These are phyloP conservation scores for Cladophialophora carrionii DNA, from an alignment of 2,329 filamentous ascomycete genomes.

Conservation along the genomic window DNA sequence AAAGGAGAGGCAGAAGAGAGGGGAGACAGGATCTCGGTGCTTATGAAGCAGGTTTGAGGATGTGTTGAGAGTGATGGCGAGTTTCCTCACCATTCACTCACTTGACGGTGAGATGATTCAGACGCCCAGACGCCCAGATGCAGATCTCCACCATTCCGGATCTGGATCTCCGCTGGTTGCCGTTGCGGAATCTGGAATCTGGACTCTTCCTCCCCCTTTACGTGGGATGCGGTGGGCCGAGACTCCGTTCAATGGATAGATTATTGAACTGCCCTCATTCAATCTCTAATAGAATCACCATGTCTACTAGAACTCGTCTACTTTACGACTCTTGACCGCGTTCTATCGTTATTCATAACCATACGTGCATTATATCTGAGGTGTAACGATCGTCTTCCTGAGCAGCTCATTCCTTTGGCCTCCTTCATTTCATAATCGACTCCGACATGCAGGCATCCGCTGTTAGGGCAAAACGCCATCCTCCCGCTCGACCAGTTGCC, in stretches of 20 bases:
- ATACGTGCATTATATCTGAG: constrained; percentile 1
- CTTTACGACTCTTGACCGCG: background rate
- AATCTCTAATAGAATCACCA: background rate
- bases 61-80: background rate
- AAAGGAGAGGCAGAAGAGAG: background rate
- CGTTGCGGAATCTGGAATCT: background rate
- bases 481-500: background rate
- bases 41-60: background rate
- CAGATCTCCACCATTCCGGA: background rate
- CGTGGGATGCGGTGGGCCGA: background rate
- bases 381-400: background rate
- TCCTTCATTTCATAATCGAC: background rate
- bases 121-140: background rate
- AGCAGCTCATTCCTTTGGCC: background rate
- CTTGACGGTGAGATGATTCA: constrained; percentile 1
- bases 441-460: background rate
- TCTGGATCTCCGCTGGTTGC: background rate
- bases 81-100: background rate
- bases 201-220: background rate
- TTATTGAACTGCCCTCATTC: background rate
- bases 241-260: background rate
- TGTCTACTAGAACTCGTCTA: background rate
- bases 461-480: background rate
- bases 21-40: background rate
- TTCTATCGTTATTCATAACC: background rate